These are phyloP conservation scores for Seminavis robusta DNA, from an alignment of 108 stramenopile genomes.

Conservation along the genomic window DNA sequence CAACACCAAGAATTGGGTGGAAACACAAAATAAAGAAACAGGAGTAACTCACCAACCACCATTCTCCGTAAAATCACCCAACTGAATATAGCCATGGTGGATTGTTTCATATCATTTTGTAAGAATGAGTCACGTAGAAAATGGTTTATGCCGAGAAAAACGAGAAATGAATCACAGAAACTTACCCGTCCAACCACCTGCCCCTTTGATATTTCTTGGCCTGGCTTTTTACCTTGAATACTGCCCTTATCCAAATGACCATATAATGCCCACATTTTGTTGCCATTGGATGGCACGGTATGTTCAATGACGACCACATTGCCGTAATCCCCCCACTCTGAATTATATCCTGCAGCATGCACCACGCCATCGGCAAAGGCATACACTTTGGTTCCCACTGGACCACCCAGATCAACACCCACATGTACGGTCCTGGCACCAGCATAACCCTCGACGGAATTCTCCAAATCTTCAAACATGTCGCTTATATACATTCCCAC, in stretches of 20 bases:
- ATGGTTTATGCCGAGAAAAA: too few species aligned
- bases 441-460: constrained; percentile 38
- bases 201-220: constrained; percentile 26
- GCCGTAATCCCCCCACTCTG: constrained; percentile 78
- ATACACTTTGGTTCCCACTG: constrained; percentile 66
- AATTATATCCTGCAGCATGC: constrained; percentile 76
- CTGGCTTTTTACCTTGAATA: constrained; percentile 9
- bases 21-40: not conserved
- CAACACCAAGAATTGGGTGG: not conserved
- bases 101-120: too few species aligned
- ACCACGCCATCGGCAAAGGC: constrained; percentile 68
- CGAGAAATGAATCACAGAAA: too few species aligned
- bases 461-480: constrained; percentile 46
- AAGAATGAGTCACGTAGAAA: too few species aligned
- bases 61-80: constrained; percentile 77
- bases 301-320: constrained; percentile 77
- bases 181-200: constrained; percentile 35
- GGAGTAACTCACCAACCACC: constrained; percentile 70
- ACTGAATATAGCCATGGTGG: too few species aligned
- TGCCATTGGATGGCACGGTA: constrained; percentile 15
- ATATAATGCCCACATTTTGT: constrained; percentile 43
- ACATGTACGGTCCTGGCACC: constrained; percentile 69
- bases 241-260: constrained; percentile 64
- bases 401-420: constrained; percentile 77
- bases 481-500: constrained; percentile 56